These are phyloP conservation scores for Alternaria brassicae DNA, from an alignment of 2,329 filamentous ascomycete species.

Conservation along the genomic window DNA sequence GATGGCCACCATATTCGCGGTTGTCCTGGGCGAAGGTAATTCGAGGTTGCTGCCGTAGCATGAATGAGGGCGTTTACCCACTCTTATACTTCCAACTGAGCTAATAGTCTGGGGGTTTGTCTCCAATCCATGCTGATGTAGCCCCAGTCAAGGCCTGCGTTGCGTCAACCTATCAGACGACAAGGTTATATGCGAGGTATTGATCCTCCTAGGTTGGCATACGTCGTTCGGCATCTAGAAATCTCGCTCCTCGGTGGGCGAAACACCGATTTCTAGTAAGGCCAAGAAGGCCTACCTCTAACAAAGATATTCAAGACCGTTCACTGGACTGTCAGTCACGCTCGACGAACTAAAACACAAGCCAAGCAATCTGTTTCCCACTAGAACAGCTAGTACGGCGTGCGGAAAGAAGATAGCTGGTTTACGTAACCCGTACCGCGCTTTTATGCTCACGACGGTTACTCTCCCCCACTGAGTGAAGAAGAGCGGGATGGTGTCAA, in stretches of 20 bases:
- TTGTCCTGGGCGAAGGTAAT: not conserved
- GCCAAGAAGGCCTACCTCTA: conserved; percentile 1
- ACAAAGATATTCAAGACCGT: not conserved
- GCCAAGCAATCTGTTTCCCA: not conserved
- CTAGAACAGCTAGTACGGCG: not conserved
- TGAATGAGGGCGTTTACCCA: not conserved
- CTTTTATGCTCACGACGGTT: not conserved
- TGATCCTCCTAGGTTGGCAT: conserved; percentile 6
- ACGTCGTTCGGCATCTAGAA: conserved; percentile 1
- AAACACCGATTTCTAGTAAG: too few species aligned
- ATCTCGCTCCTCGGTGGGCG: not conserved
- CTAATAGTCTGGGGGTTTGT: not conserved
- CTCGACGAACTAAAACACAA: not conserved
- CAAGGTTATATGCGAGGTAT: not conserved
- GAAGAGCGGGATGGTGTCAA: conserved; percentile 7
- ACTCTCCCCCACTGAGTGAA: not conserved
- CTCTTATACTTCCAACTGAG: conserved; percentile 2
- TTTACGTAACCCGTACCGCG: not conserved
- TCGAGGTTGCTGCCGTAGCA: not conserved
- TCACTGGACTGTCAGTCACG: conserved; percentile 1
- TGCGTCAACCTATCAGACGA: not conserved
- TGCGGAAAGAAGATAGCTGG: not conserved
- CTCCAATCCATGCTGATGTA: not conserved
- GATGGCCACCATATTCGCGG: not conserved
- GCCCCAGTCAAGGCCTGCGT: not conserved